phyloP scores from a whole-genome alignment of 805 yeast genomes.

The Metschnikowia baotianmanensis region DNA sequence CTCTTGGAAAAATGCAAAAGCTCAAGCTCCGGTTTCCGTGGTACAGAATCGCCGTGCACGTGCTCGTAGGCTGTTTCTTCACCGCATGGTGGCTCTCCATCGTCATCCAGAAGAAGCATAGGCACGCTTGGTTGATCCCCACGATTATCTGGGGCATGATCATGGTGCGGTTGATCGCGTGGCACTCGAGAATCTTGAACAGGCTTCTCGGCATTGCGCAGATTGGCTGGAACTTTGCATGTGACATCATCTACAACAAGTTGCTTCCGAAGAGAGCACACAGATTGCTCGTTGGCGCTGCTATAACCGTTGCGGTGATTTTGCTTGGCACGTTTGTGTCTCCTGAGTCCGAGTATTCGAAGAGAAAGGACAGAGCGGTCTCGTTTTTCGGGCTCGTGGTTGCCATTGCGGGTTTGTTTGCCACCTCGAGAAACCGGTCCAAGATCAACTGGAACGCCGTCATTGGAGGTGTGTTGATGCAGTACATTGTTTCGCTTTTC shows the following conservation, averaged over 20 bases:
- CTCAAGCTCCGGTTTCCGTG: constrained; percentile 16
- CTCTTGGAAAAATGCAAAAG: constrained; percentile 8
- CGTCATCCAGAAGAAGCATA: constrained; percentile 46
- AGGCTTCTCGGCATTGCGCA: constrained; percentile 14
- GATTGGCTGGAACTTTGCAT: constrained; percentile 27
- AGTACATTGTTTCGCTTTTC: constrained; percentile 56
- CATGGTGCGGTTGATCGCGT: constrained; percentile 50
- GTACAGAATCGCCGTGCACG: constrained; percentile 17
- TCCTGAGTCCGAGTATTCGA: constrained; percentile 44
- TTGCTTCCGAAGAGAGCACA: constrained; percentile 40
- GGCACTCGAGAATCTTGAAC: constrained; percentile 38
- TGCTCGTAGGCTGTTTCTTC: constrained; percentile 24
- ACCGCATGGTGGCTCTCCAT: constrained; percentile 50
- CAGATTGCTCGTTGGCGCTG: constrained; percentile 44
- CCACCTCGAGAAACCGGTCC: constrained; percentile 45
- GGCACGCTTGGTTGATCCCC: constrained; percentile 57
- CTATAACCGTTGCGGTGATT: constrained; percentile 45
- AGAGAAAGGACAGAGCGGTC: constrained; percentile 51
- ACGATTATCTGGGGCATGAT: constrained; percentile 51
- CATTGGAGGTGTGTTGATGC: constrained; percentile 57
- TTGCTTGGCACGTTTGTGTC: constrained; percentile 56
- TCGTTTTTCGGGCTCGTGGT: constrained; percentile 56
- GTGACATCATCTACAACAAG: constrained; percentile 34
- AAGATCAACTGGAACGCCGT: constrained; percentile 58
- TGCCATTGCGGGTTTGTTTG: constrained; percentile 42